These are phyloP conservation scores for rapeseed (Brassica napus) DNA, from an alignment of 345 rosid genomes.

Conservation along the genomic window DNA sequence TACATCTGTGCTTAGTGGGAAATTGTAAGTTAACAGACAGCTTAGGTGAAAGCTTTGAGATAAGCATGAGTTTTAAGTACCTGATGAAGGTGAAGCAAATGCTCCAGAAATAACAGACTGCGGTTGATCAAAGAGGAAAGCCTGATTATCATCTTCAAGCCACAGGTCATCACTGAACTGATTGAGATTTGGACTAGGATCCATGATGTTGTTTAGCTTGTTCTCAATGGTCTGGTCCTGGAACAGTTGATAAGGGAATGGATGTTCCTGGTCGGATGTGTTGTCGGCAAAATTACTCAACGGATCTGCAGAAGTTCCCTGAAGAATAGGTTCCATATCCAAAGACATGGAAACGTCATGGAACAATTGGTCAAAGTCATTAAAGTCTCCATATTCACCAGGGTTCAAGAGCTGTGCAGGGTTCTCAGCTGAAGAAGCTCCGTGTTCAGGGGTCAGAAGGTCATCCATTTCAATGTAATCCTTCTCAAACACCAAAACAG, in stretches of 20 bases:
- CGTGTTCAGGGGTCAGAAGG: slow-evolving; percentile 51
- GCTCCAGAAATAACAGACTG: slow-evolving; percentile 23
- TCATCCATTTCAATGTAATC: slow-evolving; percentile 91
- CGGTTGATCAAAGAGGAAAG: slow-evolving; percentile 23
- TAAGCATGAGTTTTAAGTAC: slow-evolving; percentile 29
- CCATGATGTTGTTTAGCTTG: slow-evolving; percentile 19
- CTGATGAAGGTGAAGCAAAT: slow-evolving; percentile 30
- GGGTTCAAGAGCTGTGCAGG: slow-evolving; percentile 10
- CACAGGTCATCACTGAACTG: slow-evolving; percentile 19
- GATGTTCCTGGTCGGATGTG: slow-evolving; percentile 1
- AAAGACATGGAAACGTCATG: slow-evolving; percentile 35
- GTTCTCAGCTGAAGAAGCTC: slow-evolving; percentile 12
- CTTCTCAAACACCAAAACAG: slow-evolving; percentile 28
- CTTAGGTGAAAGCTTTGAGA: slow-evolving; percentile 9
- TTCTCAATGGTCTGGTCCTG: slow-evolving; percentile 15
- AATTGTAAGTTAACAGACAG: not conserved
- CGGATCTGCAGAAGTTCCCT: slow-evolving; percentile 2
- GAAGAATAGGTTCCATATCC: slow-evolving; percentile 27
- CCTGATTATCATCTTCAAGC: slow-evolving; percentile 30
- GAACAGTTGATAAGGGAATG: not conserved
- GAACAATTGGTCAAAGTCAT: slow-evolving; percentile 40
- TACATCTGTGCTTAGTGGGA: not conserved
- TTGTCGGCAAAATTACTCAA: slow-evolving; percentile 15
- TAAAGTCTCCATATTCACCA: slow-evolving; percentile 27
- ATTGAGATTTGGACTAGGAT: slow-evolving; percentile 23